These are phyloP conservation scores for Quercus suber DNA, from an alignment of 306 rosid species.

Conservation along the genomic window DNA sequence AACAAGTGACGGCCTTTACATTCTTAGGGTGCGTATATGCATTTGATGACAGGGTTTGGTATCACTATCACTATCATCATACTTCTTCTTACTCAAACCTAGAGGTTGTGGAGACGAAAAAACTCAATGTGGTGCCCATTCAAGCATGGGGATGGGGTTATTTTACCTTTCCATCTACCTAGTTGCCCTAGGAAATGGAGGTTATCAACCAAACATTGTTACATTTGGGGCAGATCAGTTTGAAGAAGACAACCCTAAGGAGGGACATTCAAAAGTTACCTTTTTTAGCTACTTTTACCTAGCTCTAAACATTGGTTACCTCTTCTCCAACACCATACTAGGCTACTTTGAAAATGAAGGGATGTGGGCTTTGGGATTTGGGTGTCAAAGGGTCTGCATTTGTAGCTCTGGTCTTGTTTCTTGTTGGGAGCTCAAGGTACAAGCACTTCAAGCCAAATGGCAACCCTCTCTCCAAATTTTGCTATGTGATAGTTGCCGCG, in stretches of 20 bases:
- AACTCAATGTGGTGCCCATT: constrained; percentile 62
- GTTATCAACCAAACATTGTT: constrained; percentile 87
- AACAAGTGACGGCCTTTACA: background rate
- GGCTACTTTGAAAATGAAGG: constrained; percentile 88
- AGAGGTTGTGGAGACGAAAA: constrained; percentile 70
- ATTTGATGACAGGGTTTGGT: constrained; percentile 60
- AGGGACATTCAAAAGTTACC: constrained; percentile 71
- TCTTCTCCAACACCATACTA: constrained; percentile 93
- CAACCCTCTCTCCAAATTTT: constrained; percentile 81
- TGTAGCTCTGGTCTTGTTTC: constrained; percentile 74
- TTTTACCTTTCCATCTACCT: constrained; percentile 91
- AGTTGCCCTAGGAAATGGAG: constrained; percentile 88
- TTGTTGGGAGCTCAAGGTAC: constrained; percentile 69
- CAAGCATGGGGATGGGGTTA: constrained; percentile 57
- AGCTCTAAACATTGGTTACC: constrained; percentile 84
- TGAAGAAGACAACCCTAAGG: constrained; percentile 73
- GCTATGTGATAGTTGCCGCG: constrained; percentile 80
- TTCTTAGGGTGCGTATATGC: background rate
- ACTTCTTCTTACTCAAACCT: constrained; percentile 77
- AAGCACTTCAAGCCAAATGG: constrained; percentile 91
- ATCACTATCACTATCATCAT: constrained; percentile 67
- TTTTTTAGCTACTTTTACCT: constrained; percentile 98
- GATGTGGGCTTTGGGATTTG: constrained; percentile 88
- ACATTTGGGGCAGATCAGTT: constrained; percentile 96
- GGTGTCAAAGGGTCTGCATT: constrained; percentile 74